Evolutionary conservation across 169 alveolate genomes (phyloP), one percentile per base, ranked within the genome.

Genomic region (Miamiensis avidus): DNA sequence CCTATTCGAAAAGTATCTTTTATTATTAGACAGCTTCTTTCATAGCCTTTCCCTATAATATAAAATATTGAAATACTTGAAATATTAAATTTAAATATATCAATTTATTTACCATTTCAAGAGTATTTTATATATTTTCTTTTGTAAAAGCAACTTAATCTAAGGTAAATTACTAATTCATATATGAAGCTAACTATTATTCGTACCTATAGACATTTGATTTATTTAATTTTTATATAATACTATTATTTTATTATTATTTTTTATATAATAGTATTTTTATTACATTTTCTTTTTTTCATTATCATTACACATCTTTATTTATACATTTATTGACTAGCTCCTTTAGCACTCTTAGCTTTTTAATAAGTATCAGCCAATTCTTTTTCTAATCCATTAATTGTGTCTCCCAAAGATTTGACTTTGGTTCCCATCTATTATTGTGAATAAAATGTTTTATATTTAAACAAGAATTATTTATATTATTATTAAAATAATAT

Each of bases 221-320:
- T 28, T 75, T 75, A 27, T 25, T 30, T n/a, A 25, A 30, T 1
- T 30, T 27, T 30, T n/a, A 1, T 0, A 26, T 4, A 0, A 75
- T 25, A 25, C 26, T 30, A 0, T 30, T 30, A 28, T 29, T 30
- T 29, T 28, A 75, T 75, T 28, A 15, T 25, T 4, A 31, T 25
- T 75, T 29, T 31, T 25, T 0, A 31, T 31, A 75, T 75, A 31
- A 75, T 32, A 78, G 34, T 34, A n/a, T n/a, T n/a, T n/a, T n/a
- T n/a, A n/a, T n/a, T n/a, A n/a, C n/a, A n/a, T n/a, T 78, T 78
- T 65, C 34, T 78, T 65, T 78, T 78, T 28, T 78, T 78, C 83
- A 78, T 78, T 0, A 78, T 32, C 1, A 33, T 78, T 15, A 78
- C 33, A n/a, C 83, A 78, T 78, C 83, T 78, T 27, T 78, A 27